Base-by-base conservation (phyloP, 164 flowering plant species). In the Aristolochia contorta region DNA sequence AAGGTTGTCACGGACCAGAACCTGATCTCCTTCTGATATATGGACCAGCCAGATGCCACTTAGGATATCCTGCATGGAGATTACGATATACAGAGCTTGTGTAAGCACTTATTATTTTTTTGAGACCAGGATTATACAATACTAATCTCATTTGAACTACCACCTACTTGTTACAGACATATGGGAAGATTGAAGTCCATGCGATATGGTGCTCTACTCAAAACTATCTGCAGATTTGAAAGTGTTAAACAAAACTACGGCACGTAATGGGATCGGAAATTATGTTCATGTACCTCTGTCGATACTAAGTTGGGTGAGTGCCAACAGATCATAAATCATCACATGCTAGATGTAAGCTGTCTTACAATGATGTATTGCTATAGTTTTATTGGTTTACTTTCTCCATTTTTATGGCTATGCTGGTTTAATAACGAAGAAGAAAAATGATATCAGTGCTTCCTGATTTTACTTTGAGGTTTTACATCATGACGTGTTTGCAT, bases 41-140 rank as follows among this genome's bases (percentile, higher is more conserved):
- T 72, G 99, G 96, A 67, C 89, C 88, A 64, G 83, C 76, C 52
- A 82, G 96, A 74, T 84, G 96, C 72, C 95, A 91, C 71, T 71
- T 83, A 23, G 99, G 99, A 30, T 94, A 86, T 71, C 96, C 97
- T 55, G 78, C 96, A 8, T 91, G 99, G 96, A 83, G 96, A 71
- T 61, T 86, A 52, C 77, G 83, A 41, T 90, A 89, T 70, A 86
- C 98, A 14, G 98, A 89, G 85, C 85, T 93, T 51, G 78, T 86
- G 99, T 90, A 22, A 54, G 32, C 10, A 16, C 18, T 27, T 54
- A 1, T 9, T 20, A 20, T 23, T 27, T 15, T n/a, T 54, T 23
- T 23, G 18, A 20, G 18, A 54, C 20, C 24, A 54, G 16, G 27
- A 54, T 54, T 10, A 4, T 6, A 23, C 24, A 5, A 24, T 54